Evolutionary conservation across 2,329 filamentous ascomycete genomes (phyloP).

Genomic region (Huntiella bhutanensis): DNA sequence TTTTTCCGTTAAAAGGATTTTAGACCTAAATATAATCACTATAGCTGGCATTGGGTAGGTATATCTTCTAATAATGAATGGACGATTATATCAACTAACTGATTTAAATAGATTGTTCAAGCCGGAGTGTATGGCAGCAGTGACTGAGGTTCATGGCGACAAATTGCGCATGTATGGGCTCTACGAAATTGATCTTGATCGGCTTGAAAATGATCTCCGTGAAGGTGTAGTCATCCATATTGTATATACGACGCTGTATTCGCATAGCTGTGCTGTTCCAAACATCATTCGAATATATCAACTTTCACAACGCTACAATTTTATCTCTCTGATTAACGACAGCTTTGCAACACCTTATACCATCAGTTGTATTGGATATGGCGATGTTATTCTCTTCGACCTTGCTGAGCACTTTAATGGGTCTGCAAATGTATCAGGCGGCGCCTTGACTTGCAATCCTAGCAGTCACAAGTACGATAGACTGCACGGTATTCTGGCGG

Average conservation of each 20-base stretch:
- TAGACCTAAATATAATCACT: not conserved
- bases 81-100: no score
- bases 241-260: slow-evolving; percentile 27
- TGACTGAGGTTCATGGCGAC: slow-evolving; percentile 14
- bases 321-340: slow-evolving; percentile 29
- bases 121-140: no score
- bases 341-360: slow-evolving; percentile 29
- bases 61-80: no score
- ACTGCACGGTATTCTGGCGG: slow-evolving; percentile 18
- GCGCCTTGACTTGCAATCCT: slow-evolving; percentile 29
- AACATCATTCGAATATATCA: slow-evolving; percentile 19
- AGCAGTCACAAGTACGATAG: slow-evolving; percentile 22
- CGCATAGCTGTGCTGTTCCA: slow-evolving; percentile 18
- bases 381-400: slow-evolving; percentile 31
- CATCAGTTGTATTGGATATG: slow-evolving; percentile 28
- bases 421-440: slow-evolving; percentile 34
- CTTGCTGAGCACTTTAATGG: slow-evolving; percentile 42
- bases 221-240: slow-evolving; percentile 24
- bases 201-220: slow-evolving; percentile 27
- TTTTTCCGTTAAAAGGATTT: not conserved
- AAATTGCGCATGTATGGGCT: slow-evolving; percentile 30
- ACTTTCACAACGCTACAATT: slow-evolving; percentile 24
- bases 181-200: slow-evolving; percentile 20
- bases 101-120: no score
- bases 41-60: slow-evolving; percentile 3